Conservation (phyloP, 108 stramenopile genomes). For the Nannochloropsis gaditana region DNA sequence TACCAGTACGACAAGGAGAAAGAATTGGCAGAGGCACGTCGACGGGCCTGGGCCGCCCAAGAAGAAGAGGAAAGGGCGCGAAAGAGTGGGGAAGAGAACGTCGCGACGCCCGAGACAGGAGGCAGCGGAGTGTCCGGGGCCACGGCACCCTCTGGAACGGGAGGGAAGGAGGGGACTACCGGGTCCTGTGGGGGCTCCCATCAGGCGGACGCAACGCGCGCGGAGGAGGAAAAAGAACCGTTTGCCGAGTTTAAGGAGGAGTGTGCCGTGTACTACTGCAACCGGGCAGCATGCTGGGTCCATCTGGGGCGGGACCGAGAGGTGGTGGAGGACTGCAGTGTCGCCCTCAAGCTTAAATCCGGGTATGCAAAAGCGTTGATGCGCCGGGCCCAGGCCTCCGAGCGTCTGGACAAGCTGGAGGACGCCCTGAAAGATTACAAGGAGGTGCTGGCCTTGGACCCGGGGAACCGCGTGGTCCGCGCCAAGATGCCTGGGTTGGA, state of each 20-base stretch:
- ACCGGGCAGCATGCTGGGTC: conserved; percentile 41
- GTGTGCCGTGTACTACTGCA: conserved; percentile 27
- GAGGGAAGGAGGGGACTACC: not conserved
- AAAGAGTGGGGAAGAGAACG: not conserved
- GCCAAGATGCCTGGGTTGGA: conserved; percentile 67
- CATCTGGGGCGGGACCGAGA: conserved; percentile 23
- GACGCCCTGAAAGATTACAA: conserved; percentile 62
- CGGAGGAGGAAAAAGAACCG: not conserved
- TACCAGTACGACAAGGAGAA: conserved; percentile 6
- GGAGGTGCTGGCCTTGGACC: conserved; percentile 63
- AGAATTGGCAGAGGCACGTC: not conserved
- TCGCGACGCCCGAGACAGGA: not conserved
- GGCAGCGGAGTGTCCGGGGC: not conserved
- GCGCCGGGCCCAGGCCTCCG: conserved; percentile 61
- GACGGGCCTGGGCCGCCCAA: not conserved
- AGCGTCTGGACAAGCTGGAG: conserved; percentile 51
- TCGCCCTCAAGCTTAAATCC: conserved; percentile 57
- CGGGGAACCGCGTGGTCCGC: conserved; percentile 54
- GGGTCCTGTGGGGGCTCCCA: too few species aligned
- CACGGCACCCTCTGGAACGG: not conserved
- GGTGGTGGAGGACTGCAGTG: conserved; percentile 42
- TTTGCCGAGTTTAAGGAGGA: conserved; percentile 16
- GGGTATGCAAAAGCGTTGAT: conserved; percentile 72
- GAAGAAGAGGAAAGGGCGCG: not conserved
- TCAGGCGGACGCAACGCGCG: not conserved